Evolutionary conservation across 2,329 filamentous ascomycete genomes (phyloP), one percentile per base, ranked within the genome.

Genomic region (Rutstroemia sydowiana): DNA sequence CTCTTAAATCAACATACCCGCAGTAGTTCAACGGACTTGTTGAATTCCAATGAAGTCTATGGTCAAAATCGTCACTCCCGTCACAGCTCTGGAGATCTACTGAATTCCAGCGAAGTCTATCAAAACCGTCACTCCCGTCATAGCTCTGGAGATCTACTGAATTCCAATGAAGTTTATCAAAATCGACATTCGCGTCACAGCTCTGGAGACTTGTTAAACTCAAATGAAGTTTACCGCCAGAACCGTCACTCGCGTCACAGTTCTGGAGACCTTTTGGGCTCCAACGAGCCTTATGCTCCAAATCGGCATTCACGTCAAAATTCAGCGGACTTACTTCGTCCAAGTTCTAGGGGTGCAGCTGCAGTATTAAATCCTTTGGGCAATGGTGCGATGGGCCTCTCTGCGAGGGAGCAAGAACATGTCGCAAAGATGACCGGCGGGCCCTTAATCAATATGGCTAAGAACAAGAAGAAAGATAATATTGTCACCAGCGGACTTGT

Each of bases 341-440:
- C 82, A 2, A 71, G 71, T 46, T 88, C 85, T 11, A 78, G 81
- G 41, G 79, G 80, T 10, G 75, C 82, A 9, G 74, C 71, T 37
- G 66, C 69, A 31, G 43, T 55, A 34, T 55, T 66, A n/a, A 59
- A 56, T 9, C 56, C 60, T 18, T 57, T 55, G 21, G 59, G 59
- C 6, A 56, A 51, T 52, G 72, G 73, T 45, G 75, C 81, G 57
- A 69, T 77, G 21, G 75, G 78, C 52, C 74, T 95, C n/a, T 90
- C 87, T 18, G 90, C 90, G 16, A 81, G 86, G 14, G 90, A 95
- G 68, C 90, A 95, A 66, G 88, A 95, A 69, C 85, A 95, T 59
- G 78, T 95, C n/a, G 87, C 90, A 9, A 81, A 87, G 34, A 75
- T 88, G 60, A 95, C 89, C 0, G 87, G 87, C 1, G 83, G 82